A percentile compares a stretch with the other conserved stretches of the same genome.
Evolutionary conservation across 345 rosid species (phyloP).

Genomic region (Durio zibethinus): DNA sequence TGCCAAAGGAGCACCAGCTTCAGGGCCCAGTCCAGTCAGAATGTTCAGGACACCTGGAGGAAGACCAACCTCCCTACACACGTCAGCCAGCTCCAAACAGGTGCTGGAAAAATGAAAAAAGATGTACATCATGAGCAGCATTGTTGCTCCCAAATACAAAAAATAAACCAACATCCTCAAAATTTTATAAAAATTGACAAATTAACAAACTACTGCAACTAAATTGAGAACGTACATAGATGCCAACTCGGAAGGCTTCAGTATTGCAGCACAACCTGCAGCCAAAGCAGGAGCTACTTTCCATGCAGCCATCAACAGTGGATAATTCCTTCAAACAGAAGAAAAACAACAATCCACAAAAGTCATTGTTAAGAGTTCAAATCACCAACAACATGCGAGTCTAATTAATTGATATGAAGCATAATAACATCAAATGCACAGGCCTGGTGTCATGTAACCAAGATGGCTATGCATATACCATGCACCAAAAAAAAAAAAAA

Average conservation of each 20-base stretch:
- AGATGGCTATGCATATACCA: not conserved
- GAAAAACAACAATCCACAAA: not conserved
- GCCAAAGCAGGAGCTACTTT: conserved; percentile 99
- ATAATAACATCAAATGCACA: not conserved
- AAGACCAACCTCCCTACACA: conserved; percentile 86
- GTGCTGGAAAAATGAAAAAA: conserved; percentile 57
- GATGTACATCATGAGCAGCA: not conserved
- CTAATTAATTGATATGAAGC: not conserved
- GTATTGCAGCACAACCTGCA: conserved; percentile 90
- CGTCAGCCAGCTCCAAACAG: conserved; percentile 94
- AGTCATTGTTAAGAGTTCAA: not conserved
- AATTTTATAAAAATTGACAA: conserved; percentile 11
- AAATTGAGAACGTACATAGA: conserved; percentile 57
- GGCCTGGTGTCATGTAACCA: not conserved
- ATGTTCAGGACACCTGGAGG: conserved; percentile 95
- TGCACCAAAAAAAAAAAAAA: not conserved
- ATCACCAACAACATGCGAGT: not conserved
- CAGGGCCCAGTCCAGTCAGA: conserved; percentile 90
- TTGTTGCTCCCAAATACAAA: not conserved
- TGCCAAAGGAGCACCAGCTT: conserved; percentile 97
- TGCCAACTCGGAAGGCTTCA: conserved; percentile 89
- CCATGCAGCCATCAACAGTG: conserved; percentile 90
- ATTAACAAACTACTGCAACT: conserved; percentile 2
- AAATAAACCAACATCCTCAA: not conserved
- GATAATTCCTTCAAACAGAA: conserved; percentile 79